Percentiles rank a stretch among this genome's conserved stretches.
Evolutionary conservation across 2,329 filamentous ascomycete species (phyloP).

Genomic region (Alternaria infectoria): DNA sequence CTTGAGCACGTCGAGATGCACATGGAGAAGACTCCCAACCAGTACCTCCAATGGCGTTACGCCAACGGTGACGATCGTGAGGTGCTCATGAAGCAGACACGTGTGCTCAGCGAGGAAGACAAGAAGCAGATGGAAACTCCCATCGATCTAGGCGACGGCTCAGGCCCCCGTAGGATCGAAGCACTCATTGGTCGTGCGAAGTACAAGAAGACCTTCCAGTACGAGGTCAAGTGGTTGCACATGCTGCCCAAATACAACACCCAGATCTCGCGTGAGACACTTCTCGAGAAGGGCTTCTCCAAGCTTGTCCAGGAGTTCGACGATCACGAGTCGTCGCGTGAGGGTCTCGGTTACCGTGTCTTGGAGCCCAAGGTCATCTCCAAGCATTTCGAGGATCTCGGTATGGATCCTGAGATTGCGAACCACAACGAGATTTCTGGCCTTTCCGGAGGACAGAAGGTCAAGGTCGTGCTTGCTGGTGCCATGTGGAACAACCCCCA

Average conservation of each 20-base stretch:
- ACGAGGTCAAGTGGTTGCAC: conserved; percentile 93
- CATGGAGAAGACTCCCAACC: conserved; percentile 97
- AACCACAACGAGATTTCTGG: conserved; percentile 99
- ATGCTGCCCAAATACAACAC: conserved; percentile 92
- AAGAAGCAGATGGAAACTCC: conserved; percentile 89
- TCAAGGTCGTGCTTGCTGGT: conserved; percentile 96
- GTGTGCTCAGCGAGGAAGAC: conserved; percentile 83
- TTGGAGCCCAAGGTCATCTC: conserved; percentile 92
- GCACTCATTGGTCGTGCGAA: conserved; percentile 94
- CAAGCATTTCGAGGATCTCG: conserved; percentile 97
- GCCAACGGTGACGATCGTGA: conserved; percentile 96
- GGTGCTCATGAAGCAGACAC: conserved; percentile 96
- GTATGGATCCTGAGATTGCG: conserved; percentile 95
- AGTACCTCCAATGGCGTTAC: conserved; percentile 99
- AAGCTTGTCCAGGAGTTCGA: conserved; percentile 98
- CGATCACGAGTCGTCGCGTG: conserved; percentile 97
- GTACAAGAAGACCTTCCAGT: conserved; percentile 99
- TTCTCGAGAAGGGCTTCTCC: conserved; percentile 82
- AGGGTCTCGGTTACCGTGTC: conserved; percentile 94
- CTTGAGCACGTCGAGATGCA: conserved; percentile 99
- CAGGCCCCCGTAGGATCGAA: conserved; percentile 78
- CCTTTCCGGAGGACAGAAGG: conserved; percentile 95
- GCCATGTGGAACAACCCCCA: conserved; percentile 99
- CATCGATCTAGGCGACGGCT: conserved; percentile 84
- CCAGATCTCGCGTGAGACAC: conserved; percentile 90